Evolutionary conservation across 2,329 filamentous ascomycete genomes (phyloP), one percentile per base, ranked within the genome.

Genomic region (Claviceps purpurea): DNA sequence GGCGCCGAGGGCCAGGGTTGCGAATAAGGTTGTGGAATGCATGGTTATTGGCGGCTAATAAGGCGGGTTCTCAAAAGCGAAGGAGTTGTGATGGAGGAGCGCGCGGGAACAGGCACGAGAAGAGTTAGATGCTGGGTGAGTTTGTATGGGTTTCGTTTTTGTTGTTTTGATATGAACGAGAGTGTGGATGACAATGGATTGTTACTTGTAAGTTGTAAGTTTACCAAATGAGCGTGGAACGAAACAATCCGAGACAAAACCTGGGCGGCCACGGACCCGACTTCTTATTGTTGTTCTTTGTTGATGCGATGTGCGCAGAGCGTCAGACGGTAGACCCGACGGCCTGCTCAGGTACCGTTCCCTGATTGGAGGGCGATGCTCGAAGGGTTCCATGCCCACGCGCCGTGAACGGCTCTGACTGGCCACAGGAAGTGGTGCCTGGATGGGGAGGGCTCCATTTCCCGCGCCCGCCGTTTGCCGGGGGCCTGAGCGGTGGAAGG

Each of bases 1-100:
- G 62, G 66, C 65, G 54, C 64, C 59, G 57, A 67, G 67, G 59
- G 70, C 69, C 57, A 74, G 56, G 57, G 72, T 57, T 56, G 67
- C 59, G 60, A 72, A 55, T 62, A 74, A 58, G 61, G 62, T 64
- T 56, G 71, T 65, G 68, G 72, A 68, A 60, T 69, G 71, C 73
- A 76, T 76, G 57, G 64, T 73, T 70, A 58, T 57, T 0, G n/a
- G 22, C 48, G 44, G 16, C 22, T 40, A 24, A 37, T 14, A 24
- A n/a, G 44, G 24, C 4, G 30, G 11, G 10, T 47, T 18, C n/a
- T 43, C n/a, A n/a, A 7, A 4, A 34, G 11, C 4, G 30, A 34
- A 34, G 30, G 30, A 34, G 30, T 34, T 4, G 24, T 26, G 6
- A 26, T 26, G 24, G 24, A 26, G 5, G 1, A 5, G 5, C 24